Percentiles rank a stretch among this genome's conserved stretches.
These are phyloP conservation scores for Pilaira anomala DNA, from an alignment of 192 early-diverging fungal genomes.

Conservation along the genomic window DNA sequence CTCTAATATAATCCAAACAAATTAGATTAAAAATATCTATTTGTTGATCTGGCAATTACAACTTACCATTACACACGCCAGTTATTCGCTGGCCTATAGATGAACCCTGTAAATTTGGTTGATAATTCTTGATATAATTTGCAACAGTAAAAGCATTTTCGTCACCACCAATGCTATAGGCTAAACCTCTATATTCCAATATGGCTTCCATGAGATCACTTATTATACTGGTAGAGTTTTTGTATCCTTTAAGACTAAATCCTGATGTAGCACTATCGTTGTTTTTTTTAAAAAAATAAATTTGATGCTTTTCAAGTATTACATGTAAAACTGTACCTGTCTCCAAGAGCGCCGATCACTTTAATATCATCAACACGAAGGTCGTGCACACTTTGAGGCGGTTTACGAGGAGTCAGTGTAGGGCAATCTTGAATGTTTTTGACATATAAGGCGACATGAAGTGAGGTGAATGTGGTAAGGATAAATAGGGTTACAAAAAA, in stretches of 20 bases:
- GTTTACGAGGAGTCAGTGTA: slow-evolving; percentile 35
- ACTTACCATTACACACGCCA: no score
- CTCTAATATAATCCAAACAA: no score
- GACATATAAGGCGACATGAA: no score
- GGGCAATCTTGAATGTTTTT: slow-evolving; percentile 31
- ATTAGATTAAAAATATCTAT: no score
- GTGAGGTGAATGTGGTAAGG: no score
- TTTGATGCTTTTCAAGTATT: background rate
- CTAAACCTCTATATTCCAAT: slow-evolving; percentile 47
- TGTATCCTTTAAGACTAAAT: slow-evolving; percentile 41
- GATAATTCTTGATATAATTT: slow-evolving; percentile 44
- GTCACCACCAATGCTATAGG: slow-evolving; percentile 53
- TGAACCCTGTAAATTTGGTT: slow-evolving; percentile 5
- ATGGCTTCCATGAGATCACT: slow-evolving; percentile 19
- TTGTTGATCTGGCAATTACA: no score
- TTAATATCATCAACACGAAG: slow-evolving; percentile 55
- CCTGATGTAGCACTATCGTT: slow-evolving; percentile 51
- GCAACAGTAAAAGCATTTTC: slow-evolving; percentile 37
- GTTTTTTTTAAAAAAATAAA: background rate
- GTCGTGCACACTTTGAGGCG: slow-evolving; percentile 42
- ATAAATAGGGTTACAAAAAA: no score
- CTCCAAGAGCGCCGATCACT: slow-evolving; percentile 53
- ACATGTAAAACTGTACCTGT: slow-evolving; percentile 23
- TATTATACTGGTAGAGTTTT: slow-evolving; percentile 18
- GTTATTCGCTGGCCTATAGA: no score